Evolutionary conservation across 768 basidiomycete species (phyloP).

Genomic region (Albatrellus ellisii): DNA sequence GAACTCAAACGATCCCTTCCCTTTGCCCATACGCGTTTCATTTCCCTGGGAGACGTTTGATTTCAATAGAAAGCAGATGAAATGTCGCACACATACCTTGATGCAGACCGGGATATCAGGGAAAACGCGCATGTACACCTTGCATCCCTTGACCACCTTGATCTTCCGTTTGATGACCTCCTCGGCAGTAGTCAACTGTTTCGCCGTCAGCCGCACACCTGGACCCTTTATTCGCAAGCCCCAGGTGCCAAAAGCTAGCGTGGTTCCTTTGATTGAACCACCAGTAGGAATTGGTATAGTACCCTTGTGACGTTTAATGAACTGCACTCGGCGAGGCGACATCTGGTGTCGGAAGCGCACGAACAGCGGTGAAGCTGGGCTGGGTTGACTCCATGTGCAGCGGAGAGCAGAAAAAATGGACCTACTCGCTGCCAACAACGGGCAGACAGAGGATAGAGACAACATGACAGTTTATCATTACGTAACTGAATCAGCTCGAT

Average conservation of each 20-base stretch:
- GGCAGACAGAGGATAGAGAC: neutral
- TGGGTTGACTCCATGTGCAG: neutral
- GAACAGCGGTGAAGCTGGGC: neutral
- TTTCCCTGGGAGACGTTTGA: slow-evolving; percentile 50
- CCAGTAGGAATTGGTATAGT: slow-evolving; percentile 75
- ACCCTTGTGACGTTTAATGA: slow-evolving; percentile 85
- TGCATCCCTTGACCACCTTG: slow-evolving; percentile 79
- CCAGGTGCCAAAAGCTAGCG: slow-evolving; percentile 84
- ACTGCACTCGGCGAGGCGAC: slow-evolving; percentile 74
- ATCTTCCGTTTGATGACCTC: slow-evolving; percentile 84
- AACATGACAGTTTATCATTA: neutral
- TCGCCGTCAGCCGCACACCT: slow-evolving; percentile 72
- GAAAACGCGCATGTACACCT: slow-evolving; percentile 82
- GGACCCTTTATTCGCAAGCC: slow-evolving; percentile 81
- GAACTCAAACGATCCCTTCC: slow-evolving; percentile 94
- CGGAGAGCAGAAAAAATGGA: neutral
- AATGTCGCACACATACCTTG: slow-evolving; percentile 45
- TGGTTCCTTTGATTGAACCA: slow-evolving; percentile 88
- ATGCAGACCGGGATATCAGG: slow-evolving; percentile 97
- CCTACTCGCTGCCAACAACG: neutral
- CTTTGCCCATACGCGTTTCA: slow-evolving; percentile 99
- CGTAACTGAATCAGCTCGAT: too few relatives aligned
- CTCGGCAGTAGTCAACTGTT: slow-evolving; percentile 79
- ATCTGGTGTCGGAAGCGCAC: slow-evolving; percentile 35
- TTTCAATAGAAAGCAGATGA: neutral